Base-by-base conservation (phyloP, 2,329 filamentous ascomycete genomes). In the Plectosphaerella plurivora region DNA sequence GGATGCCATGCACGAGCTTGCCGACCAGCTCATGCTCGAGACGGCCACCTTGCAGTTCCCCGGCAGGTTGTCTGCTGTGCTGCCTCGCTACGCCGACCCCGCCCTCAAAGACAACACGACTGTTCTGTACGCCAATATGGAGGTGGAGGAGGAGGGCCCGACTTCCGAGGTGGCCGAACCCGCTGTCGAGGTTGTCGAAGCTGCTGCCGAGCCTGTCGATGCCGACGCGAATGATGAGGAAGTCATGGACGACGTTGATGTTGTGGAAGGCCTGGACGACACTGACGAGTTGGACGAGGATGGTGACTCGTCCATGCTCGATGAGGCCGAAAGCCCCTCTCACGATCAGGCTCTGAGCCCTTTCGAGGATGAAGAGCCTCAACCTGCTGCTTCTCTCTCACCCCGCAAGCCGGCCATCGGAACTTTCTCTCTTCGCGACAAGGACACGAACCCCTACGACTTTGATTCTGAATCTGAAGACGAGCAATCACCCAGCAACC, bases 391-490 rank as follows among this genome's bases (percentile, higher is more conserved):
- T 4, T 41, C 48, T 63, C 63, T 47, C 58, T 61, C 66, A 8
- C 57, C 64, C 3, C 62, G 67, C 5, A 62, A 64, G 50, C 57
- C 48, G 15, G 52, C 59, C 4, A 53, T 58, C 4, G 65, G 64
- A 14, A 59, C 62, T n/a, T 78, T 76, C 55, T 66, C 64, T 14
- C 70, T 83, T 5, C 73, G 78, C 9, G 65, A 75, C 14, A 75
- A 76, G 59, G 75, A 81, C 35, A 60, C 77, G 5, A 65, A 73
- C 44, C 70, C 72, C 4, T 73, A 73, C 44, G 62, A 68, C 41
- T 61, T 68, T 35, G 71, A 76, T n/a, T 78, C 75, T 0, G 81
- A 84, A 5, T 81, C 77, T 0, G 81, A 84, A 37, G 79, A 82
- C 49, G 80, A 84, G 55, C 65, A 73, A 55, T 62, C 71, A 48